Percentiles rank a stretch among this genome's conserved stretches.
These are phyloP conservation scores for Kregervanrija delftensis DNA, from an alignment of 805 yeast species.

Conservation along the genomic window DNA sequence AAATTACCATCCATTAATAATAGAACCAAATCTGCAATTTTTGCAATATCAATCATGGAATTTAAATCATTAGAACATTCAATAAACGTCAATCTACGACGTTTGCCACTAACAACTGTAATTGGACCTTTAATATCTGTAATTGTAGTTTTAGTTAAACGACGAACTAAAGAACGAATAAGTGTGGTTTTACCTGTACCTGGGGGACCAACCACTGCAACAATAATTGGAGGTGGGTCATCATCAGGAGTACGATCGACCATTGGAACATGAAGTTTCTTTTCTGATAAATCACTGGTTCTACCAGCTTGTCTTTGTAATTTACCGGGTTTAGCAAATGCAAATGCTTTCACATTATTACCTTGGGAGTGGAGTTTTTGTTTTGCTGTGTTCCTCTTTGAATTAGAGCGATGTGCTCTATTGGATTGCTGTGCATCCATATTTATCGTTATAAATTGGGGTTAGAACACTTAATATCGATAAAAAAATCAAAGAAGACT, in stretches of 20 bases:
- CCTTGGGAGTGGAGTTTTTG: constrained; percentile 87
- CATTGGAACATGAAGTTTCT: constrained; percentile 92
- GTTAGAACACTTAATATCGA: neutral
- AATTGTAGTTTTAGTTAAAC: constrained; percentile 81
- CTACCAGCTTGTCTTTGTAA: constrained; percentile 79
- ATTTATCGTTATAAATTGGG: neutral
- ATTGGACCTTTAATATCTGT: constrained; percentile 91
- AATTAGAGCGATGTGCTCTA: constrained; percentile 72
- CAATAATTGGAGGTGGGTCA: constrained; percentile 93
- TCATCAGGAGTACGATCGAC: constrained; percentile 95
- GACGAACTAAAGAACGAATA: constrained; percentile 78
- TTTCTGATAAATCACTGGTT: constrained; percentile 76
- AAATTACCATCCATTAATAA: constrained; percentile 92
- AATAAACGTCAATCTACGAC: constrained; percentile 84
- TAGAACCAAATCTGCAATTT: constrained; percentile 87
- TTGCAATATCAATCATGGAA: constrained; percentile 94
- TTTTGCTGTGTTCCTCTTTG: constrained; percentile 54
- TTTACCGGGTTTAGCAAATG: constrained; percentile 79
- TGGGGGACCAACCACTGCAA: constrained; percentile 97
- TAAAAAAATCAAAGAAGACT: neutral
- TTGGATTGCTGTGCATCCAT: constrained; percentile 35
- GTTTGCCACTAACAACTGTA: constrained; percentile 92
- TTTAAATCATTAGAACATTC: constrained; percentile 91
- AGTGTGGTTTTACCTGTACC: constrained; percentile 97
- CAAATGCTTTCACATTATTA: constrained; percentile 75